These are phyloP conservation scores for Clarireedia homoeocarpa DNA, from an alignment of 2,329 filamentous ascomycete species.

Conservation along the genomic window DNA sequence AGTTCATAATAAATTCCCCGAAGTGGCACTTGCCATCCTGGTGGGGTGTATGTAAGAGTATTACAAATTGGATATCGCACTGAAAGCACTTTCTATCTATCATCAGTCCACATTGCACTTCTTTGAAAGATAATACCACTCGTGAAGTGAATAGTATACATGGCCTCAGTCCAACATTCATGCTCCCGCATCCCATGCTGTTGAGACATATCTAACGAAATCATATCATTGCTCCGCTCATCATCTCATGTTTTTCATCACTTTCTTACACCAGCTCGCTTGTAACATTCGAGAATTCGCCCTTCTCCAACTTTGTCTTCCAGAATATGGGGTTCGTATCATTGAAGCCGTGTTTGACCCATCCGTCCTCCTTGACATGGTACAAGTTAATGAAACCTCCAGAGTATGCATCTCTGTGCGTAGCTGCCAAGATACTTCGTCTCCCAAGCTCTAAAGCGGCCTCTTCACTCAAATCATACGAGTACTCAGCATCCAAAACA, in stretches of 20 bases:
- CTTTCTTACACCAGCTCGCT: constrained; percentile 26
- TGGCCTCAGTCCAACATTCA: constrained; percentile 16
- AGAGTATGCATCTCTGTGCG: constrained; percentile 96
- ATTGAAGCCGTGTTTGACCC: constrained; percentile 97
- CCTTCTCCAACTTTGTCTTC: constrained; percentile 97
- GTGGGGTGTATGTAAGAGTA: too few relatives aligned
- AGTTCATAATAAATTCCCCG: too few relatives aligned
- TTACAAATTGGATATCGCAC: neutral
- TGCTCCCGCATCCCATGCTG: constrained; percentile 23
- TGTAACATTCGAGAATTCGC: constrained; percentile 65
- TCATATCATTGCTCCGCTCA: constrained; percentile 10
- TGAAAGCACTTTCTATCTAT: neutral
- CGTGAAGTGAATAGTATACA: constrained; percentile 27
- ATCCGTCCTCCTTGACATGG: constrained; percentile 97
- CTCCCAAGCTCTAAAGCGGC: constrained; percentile 86
- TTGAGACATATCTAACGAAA: constrained; percentile 27
- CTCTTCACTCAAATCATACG: constrained; percentile 77
- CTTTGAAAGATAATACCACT: constrained; percentile 18
- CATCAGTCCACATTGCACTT: neutral
- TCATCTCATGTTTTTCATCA: constrained; percentile 2
- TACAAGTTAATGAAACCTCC: constrained; percentile 98
- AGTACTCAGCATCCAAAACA: constrained; percentile 92
- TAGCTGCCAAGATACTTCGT: constrained; percentile 90
- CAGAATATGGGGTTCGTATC: constrained; percentile 99
- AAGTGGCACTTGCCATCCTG: too few relatives aligned